phyloP scores from a whole-genome alignment of 108 stramenopile species.

The Nitzschia sp. region DNA sequence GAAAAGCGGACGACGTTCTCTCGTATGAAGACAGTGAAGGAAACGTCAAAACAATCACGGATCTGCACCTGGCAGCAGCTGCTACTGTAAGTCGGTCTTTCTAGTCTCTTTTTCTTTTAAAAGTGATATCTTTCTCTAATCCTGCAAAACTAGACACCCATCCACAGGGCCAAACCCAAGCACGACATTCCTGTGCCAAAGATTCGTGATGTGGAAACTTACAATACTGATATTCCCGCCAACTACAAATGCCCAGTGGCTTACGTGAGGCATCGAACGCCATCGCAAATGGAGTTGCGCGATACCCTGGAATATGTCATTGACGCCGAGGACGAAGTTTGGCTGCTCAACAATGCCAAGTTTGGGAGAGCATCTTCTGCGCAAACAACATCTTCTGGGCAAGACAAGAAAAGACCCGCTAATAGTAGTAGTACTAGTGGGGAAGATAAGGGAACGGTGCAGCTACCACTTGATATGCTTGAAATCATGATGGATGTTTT shows the following conservation, averaged over 20 bases:
- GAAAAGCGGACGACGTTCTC: constrained; percentile 57
- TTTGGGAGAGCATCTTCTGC: constrained; percentile 49
- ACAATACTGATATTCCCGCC: constrained; percentile 63
- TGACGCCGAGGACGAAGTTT: constrained; percentile 79
- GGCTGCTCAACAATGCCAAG: constrained; percentile 66
- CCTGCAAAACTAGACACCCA: constrained; percentile 10
- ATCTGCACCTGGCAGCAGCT: constrained; percentile 52
- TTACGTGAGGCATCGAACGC: constrained; percentile 65
- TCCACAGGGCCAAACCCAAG: constrained; percentile 49
- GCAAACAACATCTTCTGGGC: constrained; percentile 12
- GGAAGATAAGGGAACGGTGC: constrained; percentile 25
- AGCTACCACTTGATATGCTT: constrained; percentile 52
- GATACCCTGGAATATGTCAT: constrained; percentile 66
- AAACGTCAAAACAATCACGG: constrained; percentile 41
- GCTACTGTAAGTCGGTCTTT: constrained; percentile 38
- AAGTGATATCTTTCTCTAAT: not conserved
- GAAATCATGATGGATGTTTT: constrained; percentile 80
- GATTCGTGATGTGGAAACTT: constrained; percentile 62
- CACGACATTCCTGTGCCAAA: constrained; percentile 78
- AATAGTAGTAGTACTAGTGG: not conserved
- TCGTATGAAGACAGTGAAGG: constrained; percentile 77
- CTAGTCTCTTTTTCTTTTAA: not conserved
- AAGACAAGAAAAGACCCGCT: not conserved
- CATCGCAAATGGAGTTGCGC: constrained; percentile 50
- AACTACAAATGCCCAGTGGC: constrained; percentile 57